These are phyloP conservation scores for Cladosporium sp. DNA, from an alignment of 2,329 filamentous ascomycete species.

Conservation along the genomic window DNA sequence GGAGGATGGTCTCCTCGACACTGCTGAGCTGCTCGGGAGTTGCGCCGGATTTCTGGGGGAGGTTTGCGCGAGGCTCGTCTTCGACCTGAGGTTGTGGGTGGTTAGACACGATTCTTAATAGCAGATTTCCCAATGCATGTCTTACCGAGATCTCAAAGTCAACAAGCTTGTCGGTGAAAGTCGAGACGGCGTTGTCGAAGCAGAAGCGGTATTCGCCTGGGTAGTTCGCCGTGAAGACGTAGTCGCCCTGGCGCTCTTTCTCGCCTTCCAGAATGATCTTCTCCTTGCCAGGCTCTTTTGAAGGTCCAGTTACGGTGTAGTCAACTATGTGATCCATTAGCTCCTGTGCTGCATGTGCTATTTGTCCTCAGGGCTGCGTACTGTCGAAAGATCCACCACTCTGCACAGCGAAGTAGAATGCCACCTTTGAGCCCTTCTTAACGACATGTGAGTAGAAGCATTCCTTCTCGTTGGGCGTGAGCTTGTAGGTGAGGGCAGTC, in stretches of 20 bases:
- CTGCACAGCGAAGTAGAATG: slow-evolving; percentile 99
- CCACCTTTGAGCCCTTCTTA: slow-evolving; percentile 80
- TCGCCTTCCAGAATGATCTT: slow-evolving; percentile 80
- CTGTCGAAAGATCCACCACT: slow-evolving; percentile 91
- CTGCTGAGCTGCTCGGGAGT: slow-evolving; percentile 83
- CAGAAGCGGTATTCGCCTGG: slow-evolving; percentile 92
- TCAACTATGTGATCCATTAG: slow-evolving; percentile 57
- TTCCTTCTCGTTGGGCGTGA: slow-evolving; percentile 86
- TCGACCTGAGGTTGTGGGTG: slow-evolving; percentile 65
- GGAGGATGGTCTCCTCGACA: slow-evolving; percentile 92
- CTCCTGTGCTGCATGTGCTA: neutral
- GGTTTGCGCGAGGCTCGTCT: slow-evolving; percentile 76
- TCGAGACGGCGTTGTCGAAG: slow-evolving; percentile 98
- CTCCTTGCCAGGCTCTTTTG: slow-evolving; percentile 48
- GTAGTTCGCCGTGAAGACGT: slow-evolving; percentile 91
- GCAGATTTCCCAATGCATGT: slow-evolving; percentile 19
- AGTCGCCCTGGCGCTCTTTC: slow-evolving; percentile 95
- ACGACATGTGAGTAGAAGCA: slow-evolving; percentile 89
- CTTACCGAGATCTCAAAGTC: slow-evolving; percentile 95
- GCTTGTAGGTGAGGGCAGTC: slow-evolving; percentile 91
- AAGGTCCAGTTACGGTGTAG: slow-evolving; percentile 82
- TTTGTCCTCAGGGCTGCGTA: slow-evolving; percentile 22
- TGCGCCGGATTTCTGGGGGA: slow-evolving; percentile 86
- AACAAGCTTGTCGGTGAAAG: slow-evolving; percentile 94
- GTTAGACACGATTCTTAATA: neutral